Evolutionary conservation across 805 yeast species (phyloP).

Genomic region (Cyberlindnera mycetangii): DNA sequence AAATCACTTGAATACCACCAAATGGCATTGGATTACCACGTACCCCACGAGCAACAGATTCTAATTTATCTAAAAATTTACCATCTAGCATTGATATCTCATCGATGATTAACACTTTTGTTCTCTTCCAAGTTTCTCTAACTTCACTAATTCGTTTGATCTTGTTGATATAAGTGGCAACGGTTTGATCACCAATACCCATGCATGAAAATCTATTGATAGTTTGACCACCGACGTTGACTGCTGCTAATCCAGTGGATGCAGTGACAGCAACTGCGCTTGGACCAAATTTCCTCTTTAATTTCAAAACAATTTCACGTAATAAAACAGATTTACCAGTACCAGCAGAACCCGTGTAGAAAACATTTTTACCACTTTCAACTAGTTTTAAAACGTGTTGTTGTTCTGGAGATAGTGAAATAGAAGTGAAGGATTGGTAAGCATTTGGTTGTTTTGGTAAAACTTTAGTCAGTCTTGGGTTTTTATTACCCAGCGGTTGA

Average conservation of each 20-base stretch:
- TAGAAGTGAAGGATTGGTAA: not conserved
- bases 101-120: conserved; percentile 78
- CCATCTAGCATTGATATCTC: conserved; percentile 96
- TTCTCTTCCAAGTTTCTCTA: conserved; percentile 57
- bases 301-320: conserved; percentile 55
- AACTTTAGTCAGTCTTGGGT: conserved; percentile 10
- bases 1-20: conserved; percentile 88
- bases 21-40: conserved; percentile 58
- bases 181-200: conserved; percentile 63
- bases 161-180: conserved; percentile 34
- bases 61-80: conserved; percentile 67
- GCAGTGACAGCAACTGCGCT: conserved; percentile 81
- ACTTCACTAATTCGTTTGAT: conserved; percentile 46
- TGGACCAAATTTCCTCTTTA: conserved; percentile 41
- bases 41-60: conserved; percentile 59
- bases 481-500: conserved; percentile 9
- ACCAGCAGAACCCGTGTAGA: conserved; percentile 85
- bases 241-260: conserved; percentile 94
- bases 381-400: conserved; percentile 48
- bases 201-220: conserved; percentile 83
- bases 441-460: not conserved
- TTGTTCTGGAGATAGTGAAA: conserved; percentile 46
- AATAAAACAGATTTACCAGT: conserved; percentile 80
- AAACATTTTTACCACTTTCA: conserved; percentile 51
- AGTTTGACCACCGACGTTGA: conserved; percentile 88